Evolutionary conservation across 495 filamentous ascomycete genomes (phyloP), one percentile per base, ranked within the genome.

Genomic region (Evernia prunastri): DNA sequence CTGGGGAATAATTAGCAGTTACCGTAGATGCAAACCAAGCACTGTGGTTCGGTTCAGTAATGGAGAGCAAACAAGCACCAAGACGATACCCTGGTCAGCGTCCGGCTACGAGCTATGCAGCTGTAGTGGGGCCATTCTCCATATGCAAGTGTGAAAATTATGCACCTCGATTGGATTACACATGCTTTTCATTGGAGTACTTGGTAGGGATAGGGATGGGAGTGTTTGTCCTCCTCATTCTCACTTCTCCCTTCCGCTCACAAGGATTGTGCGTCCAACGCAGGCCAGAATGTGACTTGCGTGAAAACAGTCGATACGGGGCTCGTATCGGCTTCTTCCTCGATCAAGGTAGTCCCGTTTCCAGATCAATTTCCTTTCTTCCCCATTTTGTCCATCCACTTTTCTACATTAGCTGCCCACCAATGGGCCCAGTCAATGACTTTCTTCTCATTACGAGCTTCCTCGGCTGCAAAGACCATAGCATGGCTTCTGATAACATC

Each of bases 381-480:
- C 31, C 45, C 37, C 33, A 13, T 29, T 36, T 39, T 2, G 18
- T 56, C 25, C 25, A 56, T 29, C 1, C 23, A 20, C 12, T 31
- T 25, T 59, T 63, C 56, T 11, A 69, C 65, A 64, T 69, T 67
- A 18, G 15, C 45, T 11, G 73, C 71, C 89, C 91, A 96, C 93
- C 92, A 97, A 36, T 81, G 74, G 60, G 74, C 73, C 89, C 91
- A 97, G 63, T 84, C 81, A 0, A 97, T 75, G 36, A 93, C 86
- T 70, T 80, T 86, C 69, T 82, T 82, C 56, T 82, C 79, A 37
- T 73, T 76, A 61, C 95, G 80, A 20, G 93, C 91, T 69, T 96
- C 88, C 75, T 97, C 95, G 0, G 93, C 93, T 43, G 90, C 92
- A 78, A 96, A 97, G 3, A 97, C 94, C 76, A 94, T 85, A 1